A percentile compares a stretch with the other conserved stretches of the same genome.
Evolutionary conservation across 495 filamentous ascomycete genomes (phyloP).

Genomic region (Aspergillus bridgeri): DNA sequence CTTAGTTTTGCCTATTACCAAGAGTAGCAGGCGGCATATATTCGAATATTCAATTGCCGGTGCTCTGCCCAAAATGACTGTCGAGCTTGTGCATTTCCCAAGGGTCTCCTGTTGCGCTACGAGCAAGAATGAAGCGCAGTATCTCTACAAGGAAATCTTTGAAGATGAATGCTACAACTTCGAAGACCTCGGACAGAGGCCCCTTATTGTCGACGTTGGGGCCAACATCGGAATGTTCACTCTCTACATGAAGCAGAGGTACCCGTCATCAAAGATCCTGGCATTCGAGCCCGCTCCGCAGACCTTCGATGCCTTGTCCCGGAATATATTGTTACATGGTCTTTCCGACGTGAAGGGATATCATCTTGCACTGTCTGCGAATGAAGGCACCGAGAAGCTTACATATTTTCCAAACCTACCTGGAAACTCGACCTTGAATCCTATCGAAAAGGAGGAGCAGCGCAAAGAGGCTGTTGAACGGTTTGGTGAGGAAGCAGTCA

Average conservation of each 20-base stretch:
- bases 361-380: background rate
- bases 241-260: conserved; percentile 26
- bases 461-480: background rate
- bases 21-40: too few relatives aligned
- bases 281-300: conserved; percentile 28
- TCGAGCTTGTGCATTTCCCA: background rate
- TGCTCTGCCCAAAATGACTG: too few relatives aligned
- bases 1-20: too few relatives aligned
- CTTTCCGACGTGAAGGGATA: background rate
- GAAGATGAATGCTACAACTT: background rate
- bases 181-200: conserved; percentile 7
- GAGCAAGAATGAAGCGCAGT: background rate
- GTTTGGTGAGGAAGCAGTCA: background rate
- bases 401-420: background rate
- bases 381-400: background rate
- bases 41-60: too few relatives aligned
- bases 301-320: conserved; percentile 16
- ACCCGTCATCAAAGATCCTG: conserved; percentile 18
- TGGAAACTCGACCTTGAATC: conserved; percentile 1
- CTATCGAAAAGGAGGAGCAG: background rate
- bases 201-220: conserved; percentile 24
- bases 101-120: background rate
- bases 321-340: conserved; percentile 14
- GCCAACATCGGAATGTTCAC: conserved; percentile 26
- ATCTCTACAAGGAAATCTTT: conserved; percentile 2